phyloP scores from a whole-genome alignment of 495 filamentous ascomycete genomes.

The Xylaria scruposa region DNA sequence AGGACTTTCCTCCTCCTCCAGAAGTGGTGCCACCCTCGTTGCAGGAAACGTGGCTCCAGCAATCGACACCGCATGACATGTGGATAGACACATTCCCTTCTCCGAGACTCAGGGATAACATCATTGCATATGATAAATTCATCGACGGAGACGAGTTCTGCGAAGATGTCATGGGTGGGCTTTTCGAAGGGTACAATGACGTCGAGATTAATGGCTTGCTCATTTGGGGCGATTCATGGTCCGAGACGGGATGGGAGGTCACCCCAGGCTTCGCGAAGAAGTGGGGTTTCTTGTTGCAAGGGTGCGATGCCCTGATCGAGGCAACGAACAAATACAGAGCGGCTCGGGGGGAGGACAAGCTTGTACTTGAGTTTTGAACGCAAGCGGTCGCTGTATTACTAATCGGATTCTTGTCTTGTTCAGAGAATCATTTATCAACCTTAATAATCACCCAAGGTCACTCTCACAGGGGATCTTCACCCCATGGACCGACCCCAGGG shows the following conservation, averaged over 20 bases:
- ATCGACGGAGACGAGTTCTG: conserved; percentile 57
- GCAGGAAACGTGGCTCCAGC: conserved; percentile 51
- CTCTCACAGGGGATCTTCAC: conserved; percentile 35
- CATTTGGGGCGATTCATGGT: conserved; percentile 61
- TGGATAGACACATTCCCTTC: conserved; percentile 58
- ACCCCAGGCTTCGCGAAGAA: conserved; percentile 57
- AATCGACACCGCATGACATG: conserved; percentile 46
- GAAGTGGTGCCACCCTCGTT: conserved; percentile 46
- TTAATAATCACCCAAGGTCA: background rate
- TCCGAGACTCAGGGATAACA: conserved; percentile 57
- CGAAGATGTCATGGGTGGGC: conserved; percentile 54
- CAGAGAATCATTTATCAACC: background rate
- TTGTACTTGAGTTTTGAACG: conserved; percentile 51
- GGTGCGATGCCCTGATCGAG: conserved; percentile 54
- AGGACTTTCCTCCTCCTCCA: conserved; percentile 29
- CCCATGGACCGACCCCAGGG: conserved; percentile 47
- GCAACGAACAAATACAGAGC: conserved; percentile 59
- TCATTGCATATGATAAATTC: conserved; percentile 46
- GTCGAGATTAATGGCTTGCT: conserved; percentile 47
- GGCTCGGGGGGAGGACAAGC: conserved; percentile 54
- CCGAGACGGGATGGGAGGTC: conserved; percentile 57
- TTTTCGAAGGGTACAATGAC: conserved; percentile 44
- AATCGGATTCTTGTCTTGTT: background rate
- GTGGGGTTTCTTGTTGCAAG: conserved; percentile 59
- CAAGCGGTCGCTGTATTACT: conserved; percentile 10